Conservation (phyloP, 164 flowering plant genomes). For the Taxillus chinensis region DNA sequence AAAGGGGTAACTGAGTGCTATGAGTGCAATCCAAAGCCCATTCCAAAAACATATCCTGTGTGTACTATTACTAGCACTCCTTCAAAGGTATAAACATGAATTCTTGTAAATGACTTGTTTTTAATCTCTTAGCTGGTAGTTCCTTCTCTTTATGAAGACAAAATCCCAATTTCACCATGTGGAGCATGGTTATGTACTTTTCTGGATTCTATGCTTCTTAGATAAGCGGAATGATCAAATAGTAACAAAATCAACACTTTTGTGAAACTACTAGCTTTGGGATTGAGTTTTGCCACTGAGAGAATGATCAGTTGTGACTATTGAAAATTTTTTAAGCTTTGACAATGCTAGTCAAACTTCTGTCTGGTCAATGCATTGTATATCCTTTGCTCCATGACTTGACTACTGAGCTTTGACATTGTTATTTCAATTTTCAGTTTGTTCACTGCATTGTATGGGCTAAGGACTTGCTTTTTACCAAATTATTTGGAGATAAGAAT, state of each 20-base stretch:
- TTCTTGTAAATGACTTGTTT: neutral
- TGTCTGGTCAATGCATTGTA: neutral
- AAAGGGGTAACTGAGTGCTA: slow-evolving; percentile 95
- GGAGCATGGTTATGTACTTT: too few relatives aligned
- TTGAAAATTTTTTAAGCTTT: too few relatives aligned
- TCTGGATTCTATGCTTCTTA: too few relatives aligned
- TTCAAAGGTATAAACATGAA: slow-evolving; percentile 53
- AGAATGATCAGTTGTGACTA: too few relatives aligned
- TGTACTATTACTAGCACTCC: slow-evolving; percentile 99
- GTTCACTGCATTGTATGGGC: slow-evolving; percentile 99
- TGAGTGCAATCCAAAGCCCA: slow-evolving; percentile 91
- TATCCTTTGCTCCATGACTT: neutral
- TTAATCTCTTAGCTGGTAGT: neutral
- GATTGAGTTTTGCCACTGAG: too few relatives aligned
- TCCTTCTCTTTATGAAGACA: neutral
- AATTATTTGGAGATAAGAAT: slow-evolving; percentile 87
- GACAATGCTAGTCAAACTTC: too few relatives aligned
- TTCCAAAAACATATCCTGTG: slow-evolving; percentile 94
- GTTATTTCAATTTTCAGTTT: slow-evolving; percentile 52
- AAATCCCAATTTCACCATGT: too few relatives aligned
- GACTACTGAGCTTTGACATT: slow-evolving; percentile 4
- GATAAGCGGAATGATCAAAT: too few relatives aligned
- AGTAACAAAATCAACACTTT: too few relatives aligned
- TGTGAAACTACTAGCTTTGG: too few relatives aligned
- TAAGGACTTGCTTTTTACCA: slow-evolving; percentile 92